These are phyloP conservation scores for Scytalidium lignicola DNA, from an alignment of 2,329 filamentous ascomycete genomes.

Conservation along the genomic window DNA sequence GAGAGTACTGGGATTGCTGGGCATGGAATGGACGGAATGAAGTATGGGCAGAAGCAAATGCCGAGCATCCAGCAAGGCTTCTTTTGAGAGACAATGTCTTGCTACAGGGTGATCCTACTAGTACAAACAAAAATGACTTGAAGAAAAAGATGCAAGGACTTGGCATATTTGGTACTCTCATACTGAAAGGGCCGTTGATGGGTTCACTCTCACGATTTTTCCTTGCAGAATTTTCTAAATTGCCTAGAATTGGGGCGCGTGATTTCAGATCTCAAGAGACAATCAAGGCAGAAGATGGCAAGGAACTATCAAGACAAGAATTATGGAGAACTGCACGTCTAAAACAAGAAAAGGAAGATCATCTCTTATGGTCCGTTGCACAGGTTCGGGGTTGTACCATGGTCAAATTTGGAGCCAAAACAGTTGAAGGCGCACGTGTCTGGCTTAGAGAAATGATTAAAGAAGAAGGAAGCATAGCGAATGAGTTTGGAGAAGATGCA, in stretches of 20 bases:
- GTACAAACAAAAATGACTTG: constrained; percentile 33
- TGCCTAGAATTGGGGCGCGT: constrained; percentile 77
- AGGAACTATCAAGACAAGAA: constrained; percentile 36
- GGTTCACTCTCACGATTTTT: constrained; percentile 66
- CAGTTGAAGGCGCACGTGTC: constrained; percentile 72
- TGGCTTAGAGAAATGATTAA: constrained; percentile 76
- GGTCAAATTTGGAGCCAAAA: constrained; percentile 82
- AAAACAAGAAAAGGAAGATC: constrained; percentile 50
- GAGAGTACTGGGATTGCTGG: constrained; percentile 82
- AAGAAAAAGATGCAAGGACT: constrained; percentile 66
- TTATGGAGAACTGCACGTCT: constrained; percentile 53
- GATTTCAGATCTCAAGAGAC: constrained; percentile 62
- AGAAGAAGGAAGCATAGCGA: constrained; percentile 66
- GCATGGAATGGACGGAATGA: constrained; percentile 84
- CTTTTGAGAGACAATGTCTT: constrained; percentile 82
- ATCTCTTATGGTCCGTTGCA: constrained; percentile 77
- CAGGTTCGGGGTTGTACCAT: constrained; percentile 77
- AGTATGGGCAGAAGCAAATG: constrained; percentile 54
- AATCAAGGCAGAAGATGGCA: constrained; percentile 35
- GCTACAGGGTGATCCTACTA: constrained; percentile 52
- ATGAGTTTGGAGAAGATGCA: constrained; percentile 74
- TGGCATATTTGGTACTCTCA: constrained; percentile 77
- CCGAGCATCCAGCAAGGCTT: constrained; percentile 48
- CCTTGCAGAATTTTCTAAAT: constrained; percentile 67
- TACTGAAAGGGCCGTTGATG: constrained; percentile 71